Conservation (phyloP, 805 yeast species). For the Nakazawaea laoshanensis region DNA sequence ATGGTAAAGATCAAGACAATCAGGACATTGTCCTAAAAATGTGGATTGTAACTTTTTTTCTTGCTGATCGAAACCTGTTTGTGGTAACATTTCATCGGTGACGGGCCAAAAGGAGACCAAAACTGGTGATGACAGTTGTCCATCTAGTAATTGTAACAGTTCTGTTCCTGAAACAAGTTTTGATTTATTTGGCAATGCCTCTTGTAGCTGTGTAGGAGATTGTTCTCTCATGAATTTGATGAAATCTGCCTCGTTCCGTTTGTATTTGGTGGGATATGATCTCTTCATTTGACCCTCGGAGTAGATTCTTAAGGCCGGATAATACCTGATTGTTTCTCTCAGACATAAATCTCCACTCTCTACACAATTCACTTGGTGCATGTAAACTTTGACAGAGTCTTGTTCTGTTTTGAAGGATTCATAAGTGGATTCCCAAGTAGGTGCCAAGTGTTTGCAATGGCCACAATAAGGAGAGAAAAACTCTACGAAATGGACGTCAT, state of each 20-base stretch:
- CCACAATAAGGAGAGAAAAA: slow-evolving; percentile 85
- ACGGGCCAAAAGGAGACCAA: slow-evolving; percentile 65
- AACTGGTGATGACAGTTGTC: slow-evolving; percentile 38
- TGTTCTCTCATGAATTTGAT: slow-evolving; percentile 46
- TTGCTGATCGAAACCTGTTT: slow-evolving; percentile 23
- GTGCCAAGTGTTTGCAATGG: slow-evolving; percentile 76
- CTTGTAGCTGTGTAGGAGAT: slow-evolving; percentile 18
- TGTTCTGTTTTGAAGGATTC: slow-evolving; percentile 36
- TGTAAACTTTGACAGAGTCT: slow-evolving; percentile 33
- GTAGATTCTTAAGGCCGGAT: slow-evolving; percentile 67
- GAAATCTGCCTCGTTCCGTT: slow-evolving; percentile 40
- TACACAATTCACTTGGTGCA: slow-evolving; percentile 81
- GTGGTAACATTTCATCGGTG: slow-evolving; percentile 29
- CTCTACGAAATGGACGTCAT: slow-evolving; percentile 69
- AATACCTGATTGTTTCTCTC: slow-evolving; percentile 52
- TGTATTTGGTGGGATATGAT: slow-evolving; percentile 38
- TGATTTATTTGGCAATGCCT: slow-evolving; percentile 3
- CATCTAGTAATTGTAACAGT: slow-evolving; percentile 41
- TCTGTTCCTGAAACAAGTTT: slow-evolving; percentile 24
- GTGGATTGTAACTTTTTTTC: slow-evolving; percentile 19
- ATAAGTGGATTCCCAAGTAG: slow-evolving; percentile 72
- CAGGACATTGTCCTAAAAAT: slow-evolving; percentile 34
- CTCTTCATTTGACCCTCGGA: slow-evolving; percentile 27
- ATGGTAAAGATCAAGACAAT: slow-evolving; percentile 42
- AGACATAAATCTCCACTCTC: slow-evolving; percentile 81